Base-by-base conservation (phyloP, 805 yeast genomes). In the Candida xiaguanensis region DNA sequence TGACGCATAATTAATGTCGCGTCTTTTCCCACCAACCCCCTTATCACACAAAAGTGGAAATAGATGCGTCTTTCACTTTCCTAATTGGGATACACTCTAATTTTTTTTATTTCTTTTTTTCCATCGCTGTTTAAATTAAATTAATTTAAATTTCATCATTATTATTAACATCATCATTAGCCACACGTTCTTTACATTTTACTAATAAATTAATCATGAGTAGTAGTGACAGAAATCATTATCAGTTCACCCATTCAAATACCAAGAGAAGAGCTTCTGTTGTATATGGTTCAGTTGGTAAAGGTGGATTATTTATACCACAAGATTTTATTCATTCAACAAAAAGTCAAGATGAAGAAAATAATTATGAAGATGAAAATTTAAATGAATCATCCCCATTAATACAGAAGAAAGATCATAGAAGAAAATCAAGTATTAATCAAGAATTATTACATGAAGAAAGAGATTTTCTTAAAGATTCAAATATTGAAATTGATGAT, bases 261-360 rank as follows among this genome's bases (percentile, higher is more conserved):
- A 58, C 71, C 2, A 63, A 71, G 43, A 59, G 80, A 43, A 57
- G 80, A 41, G 78, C 76, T 4, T 75, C 80, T 1, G 63, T 74
- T 1, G 72, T 75, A 0, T 73, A 62, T 37, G 80, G 79, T 2
- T 72, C 78, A 1, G 54, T 68, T 3, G 78, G 80, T 3, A 65
- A 78, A 44, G 70, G 74, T 3, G 79, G 80, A 0, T 56, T 76
- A 3, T 76, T 59, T 40, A 53, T 73, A n/a, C 80, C 80, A 0
- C 62, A 65, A 24, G 81, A 76, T 53, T 76, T 76, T 49, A 55
- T 51, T 38, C 40, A 35, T 5, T n/a, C 46, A 15, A 26, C 25
- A 26, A 39, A 38, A 38, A 4, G 24, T 5, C 44, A 41, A 19
- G 47, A 32, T 16, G 38, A 45, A 7, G 49, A 46, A 2, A 57